phyloP scores from a whole-genome alignment of 2,329 filamentous ascomycete species.

The Botryosphaeria agaves region DNA sequence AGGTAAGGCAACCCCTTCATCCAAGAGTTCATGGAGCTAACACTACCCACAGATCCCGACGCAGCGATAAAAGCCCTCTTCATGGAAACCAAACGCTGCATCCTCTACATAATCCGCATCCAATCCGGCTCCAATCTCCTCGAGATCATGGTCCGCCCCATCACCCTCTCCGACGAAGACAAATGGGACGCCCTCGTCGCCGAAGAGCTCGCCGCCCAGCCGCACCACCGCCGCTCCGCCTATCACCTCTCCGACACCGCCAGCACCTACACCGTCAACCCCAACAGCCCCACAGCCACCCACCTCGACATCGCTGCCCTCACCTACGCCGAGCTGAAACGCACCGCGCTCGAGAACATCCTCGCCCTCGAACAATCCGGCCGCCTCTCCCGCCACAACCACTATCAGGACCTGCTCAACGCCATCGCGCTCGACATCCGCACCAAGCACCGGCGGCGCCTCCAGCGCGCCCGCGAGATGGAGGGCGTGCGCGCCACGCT shows the following conservation, averaged over 20 bases:
- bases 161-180: constrained; percentile 70
- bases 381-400: constrained; percentile 70
- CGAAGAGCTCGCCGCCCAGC: constrained; percentile 62
- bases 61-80: constrained; percentile 83
- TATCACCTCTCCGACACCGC: constrained; percentile 25
- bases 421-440: constrained; percentile 93
- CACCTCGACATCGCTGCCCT: constrained; percentile 80
- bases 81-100: constrained; percentile 95
- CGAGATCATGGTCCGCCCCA: constrained; percentile 85
- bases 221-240: constrained; percentile 66
- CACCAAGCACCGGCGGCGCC: constrained; percentile 82
- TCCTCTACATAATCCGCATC: constrained; percentile 93
- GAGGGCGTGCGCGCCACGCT: constrained; percentile 68
- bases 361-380: constrained; percentile 74
- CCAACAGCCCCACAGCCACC: constrained; percentile 16
- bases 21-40: constrained; percentile 3
- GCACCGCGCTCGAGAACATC: constrained; percentile 85
- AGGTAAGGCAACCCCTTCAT: constrained; percentile 21
- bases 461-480: constrained; percentile 81
- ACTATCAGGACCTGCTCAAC: constrained; percentile 96
- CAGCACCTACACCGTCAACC: constrained; percentile 23
- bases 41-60: constrained; percentile 51
- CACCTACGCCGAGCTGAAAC: constrained; percentile 83
- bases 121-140: constrained; percentile 85
- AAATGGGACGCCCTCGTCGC: constrained; percentile 69